Evolutionary conservation across 2,329 filamentous ascomycete genomes (phyloP), one percentile per base, ranked within the genome.

Genomic region (Diaporthe citrichinensis): DNA sequence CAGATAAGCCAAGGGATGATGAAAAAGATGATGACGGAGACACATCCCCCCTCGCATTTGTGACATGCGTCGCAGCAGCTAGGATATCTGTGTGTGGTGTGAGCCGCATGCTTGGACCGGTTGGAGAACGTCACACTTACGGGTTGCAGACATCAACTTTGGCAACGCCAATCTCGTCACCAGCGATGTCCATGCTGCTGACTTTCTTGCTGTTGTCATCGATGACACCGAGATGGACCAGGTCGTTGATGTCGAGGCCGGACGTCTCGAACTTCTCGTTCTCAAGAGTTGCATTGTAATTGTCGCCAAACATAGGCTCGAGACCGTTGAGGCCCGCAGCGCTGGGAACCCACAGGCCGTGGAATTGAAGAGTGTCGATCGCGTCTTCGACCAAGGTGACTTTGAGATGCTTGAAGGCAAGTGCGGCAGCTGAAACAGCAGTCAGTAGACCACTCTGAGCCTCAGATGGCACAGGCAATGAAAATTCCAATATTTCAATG

Each of bases 31-130:
- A 73, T 41, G 8, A 36, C 23, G 3, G 71, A 44, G 1, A 65
- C 6, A 51, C 71, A 73, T 8, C 46, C 71, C 7, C 28, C 58
- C 36, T 65, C 58, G 8, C 71, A 73, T 10, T 39, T 55, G 46
- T 73, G 71, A 46, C 71, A 73, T n/a, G 39, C 20, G 4, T 73
- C 28, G 36, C 71, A 73, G 49, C 71, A 73, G 20, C 36, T 15
- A 31, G 71, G 71, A 15, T 73, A 73, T 12, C 71, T 73, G 23
- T 34, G 31, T 41, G 23, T 8, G 10, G 44, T 17, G 15, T 61
- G 34, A 65, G 58, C 39, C 9, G 34, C 10, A 44, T 44, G 23
- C 1, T 44, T 9, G 8, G 36, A 0, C 7, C 14, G 49, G 4
- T 14, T 7, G 31, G 28, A 28, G 9, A 6, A 25, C 23, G 23